These are phyloP conservation scores for Acacia confusa DNA, from an alignment of 306 rosid genomes.

Conservation along the genomic window DNA sequence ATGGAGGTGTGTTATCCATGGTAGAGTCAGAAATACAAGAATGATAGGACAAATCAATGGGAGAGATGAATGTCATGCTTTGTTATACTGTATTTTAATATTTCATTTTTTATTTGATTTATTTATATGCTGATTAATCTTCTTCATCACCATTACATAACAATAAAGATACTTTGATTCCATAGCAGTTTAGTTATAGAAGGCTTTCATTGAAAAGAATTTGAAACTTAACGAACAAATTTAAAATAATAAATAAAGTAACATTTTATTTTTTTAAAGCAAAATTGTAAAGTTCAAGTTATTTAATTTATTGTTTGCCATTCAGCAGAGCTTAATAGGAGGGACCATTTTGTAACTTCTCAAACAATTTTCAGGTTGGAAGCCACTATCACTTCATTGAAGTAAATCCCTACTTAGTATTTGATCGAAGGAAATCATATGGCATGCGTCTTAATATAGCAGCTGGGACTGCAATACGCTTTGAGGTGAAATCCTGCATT, in stretches of 20 bases:
- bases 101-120: neutral
- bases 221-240: neutral
- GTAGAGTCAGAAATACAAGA: neutral
- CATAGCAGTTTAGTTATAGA: neutral
- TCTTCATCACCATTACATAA: neutral
- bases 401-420: conserved; percentile 72
- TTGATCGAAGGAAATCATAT: conserved; percentile 77
- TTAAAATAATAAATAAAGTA: neutral
- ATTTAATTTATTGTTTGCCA: conserved; percentile 5
- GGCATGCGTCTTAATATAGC: conserved; percentile 88
- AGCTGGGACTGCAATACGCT: conserved; percentile 87
- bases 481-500: conserved; percentile 63
- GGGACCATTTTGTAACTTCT: conserved; percentile 18
- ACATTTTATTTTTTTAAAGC: neutral
- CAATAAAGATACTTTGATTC: neutral
- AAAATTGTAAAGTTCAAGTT: conserved; percentile 14
- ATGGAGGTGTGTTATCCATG: neutral
- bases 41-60: neutral
- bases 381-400: conserved; percentile 96
- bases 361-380: conserved; percentile 71
- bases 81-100: neutral
- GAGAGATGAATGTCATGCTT: neutral
- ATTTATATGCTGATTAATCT: neutral
- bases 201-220: neutral
- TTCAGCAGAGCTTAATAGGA: conserved; percentile 18